Evolutionary conservation across 1,284 basidiomycete species (phyloP), one percentile per base, ranked within the genome.

Genomic region (Fistulinella staudtii): DNA sequence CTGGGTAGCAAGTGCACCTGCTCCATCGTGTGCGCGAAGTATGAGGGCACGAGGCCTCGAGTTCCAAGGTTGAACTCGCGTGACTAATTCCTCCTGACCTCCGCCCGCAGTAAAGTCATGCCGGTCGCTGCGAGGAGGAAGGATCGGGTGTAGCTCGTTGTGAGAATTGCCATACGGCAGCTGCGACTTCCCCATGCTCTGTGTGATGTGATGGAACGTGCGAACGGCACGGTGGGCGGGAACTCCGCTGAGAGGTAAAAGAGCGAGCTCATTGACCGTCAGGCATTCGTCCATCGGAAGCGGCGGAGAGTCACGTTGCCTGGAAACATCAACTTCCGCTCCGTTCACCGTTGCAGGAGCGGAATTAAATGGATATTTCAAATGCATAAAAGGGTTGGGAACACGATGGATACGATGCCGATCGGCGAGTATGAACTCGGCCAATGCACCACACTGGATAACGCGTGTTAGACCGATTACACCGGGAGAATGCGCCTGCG

Each of bases 341-440:
- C 43, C 36, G 39, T 51, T 53, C 23, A 30, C 39, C 15, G 34
- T 30, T 25, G 30, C 3, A 23, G 37, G 10, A 14, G 15, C 36
- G 23, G 50, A 46, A 43, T 44, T 38, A 42, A 49, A 45, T 5
- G 45, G 41, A 46, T 56, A 49, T 52, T 51, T 50, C 50, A 45
- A 50, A 49, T 48, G 54, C 41, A 37, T 56, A 37, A 61, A 53
- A 13, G 84, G 83, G 52, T 79, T 75, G 1, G 88, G 85, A 11
- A 83, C 76, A 8, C 83, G 77, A 50, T 83, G 78, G 1, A 92
- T 64, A n/a, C 85, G 77, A 53, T 84, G 82, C 25, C 87, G 79
- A 58, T 93, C 89, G 13, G 85, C 76, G 18, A 88, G 70, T 39
- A 93, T 75, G 67, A 90, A 93, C 66, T 94, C 88, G 18, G 87